phyloP scores from a whole-genome alignment of 2,329 filamentous ascomycete genomes.

The Periconia macrospinosa region DNA sequence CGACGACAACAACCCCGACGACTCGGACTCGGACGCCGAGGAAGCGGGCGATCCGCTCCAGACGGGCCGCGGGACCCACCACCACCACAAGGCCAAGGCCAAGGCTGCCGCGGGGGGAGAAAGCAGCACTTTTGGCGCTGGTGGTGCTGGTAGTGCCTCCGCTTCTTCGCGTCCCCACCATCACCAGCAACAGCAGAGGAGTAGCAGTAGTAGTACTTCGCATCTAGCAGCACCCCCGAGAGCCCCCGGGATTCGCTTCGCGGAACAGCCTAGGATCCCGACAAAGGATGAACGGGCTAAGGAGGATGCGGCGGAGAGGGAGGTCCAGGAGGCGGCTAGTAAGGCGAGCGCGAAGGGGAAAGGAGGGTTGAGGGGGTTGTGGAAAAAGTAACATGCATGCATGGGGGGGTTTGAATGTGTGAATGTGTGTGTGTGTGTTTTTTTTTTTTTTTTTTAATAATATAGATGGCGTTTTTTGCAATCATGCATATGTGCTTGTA shows the following conservation, averaged over 20 bases:
- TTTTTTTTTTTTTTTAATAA: neutral
- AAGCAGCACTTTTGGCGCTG: neutral
- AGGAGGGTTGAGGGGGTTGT: conserved; percentile 3
- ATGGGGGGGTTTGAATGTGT: neutral
- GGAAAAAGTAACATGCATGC: conserved; percentile 10
- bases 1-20: conserved; percentile 21
- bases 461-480: too few relatives aligned
- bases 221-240: conserved; percentile 18
- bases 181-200: conserved; percentile 9
- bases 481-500: too few relatives aligned
- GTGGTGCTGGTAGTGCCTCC: neutral
- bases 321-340: conserved; percentile 6
- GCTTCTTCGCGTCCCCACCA: too few relatives aligned
- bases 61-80: conserved; percentile 36
- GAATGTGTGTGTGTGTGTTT: neutral
- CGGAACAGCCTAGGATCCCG: conserved; percentile 49
- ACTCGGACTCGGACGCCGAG: conserved; percentile 37
- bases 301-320: conserved; percentile 27
- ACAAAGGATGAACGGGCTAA: conserved; percentile 37
- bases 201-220: neutral
- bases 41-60: conserved; percentile 38
- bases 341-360: conserved; percentile 8
- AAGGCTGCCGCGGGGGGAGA: neutral
- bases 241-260: conserved; percentile 64
- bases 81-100: conserved; percentile 4